Conservation (phyloP, 768 basidiomycete species). For the Leccinum boreale region DNA sequence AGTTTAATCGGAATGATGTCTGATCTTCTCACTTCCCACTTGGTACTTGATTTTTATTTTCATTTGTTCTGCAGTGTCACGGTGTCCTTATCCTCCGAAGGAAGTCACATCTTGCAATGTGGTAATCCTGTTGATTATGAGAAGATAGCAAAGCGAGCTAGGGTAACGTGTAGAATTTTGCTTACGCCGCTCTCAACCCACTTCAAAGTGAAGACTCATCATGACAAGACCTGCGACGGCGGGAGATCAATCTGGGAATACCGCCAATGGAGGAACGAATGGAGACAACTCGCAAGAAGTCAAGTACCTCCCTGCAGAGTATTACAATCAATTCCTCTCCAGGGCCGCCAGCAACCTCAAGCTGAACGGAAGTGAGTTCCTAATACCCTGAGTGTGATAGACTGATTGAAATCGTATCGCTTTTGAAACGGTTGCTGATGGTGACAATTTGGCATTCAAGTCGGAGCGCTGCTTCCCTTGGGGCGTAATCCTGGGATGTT, state of each 20-base stretch:
- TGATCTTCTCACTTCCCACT: too few relatives aligned
- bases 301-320: slow-evolving; percentile 42
- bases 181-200: neutral
- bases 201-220: neutral
- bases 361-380: slow-evolving; percentile 30
- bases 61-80: too few relatives aligned
- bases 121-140: too few relatives aligned
- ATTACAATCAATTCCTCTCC: slow-evolving; percentile 56
- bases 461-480: neutral
- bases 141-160: too few relatives aligned
- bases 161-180: neutral
- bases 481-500: neutral
- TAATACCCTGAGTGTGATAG: too few relatives aligned
- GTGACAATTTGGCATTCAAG: neutral
- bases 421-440: neutral
- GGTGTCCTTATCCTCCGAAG: too few relatives aligned
- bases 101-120: too few relatives aligned
- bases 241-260: neutral
- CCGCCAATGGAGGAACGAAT: neutral
- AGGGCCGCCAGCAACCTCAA: slow-evolving; percentile 50
- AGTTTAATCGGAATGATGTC: too few relatives aligned
- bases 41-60: too few relatives aligned
- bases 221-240: neutral
- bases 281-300: neutral
- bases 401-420: neutral